Evolutionary conservation across 2,329 filamentous ascomycete genomes (phyloP), one percentile per base, ranked within the genome.

Genomic region (Sporothrix euskadiensis): DNA sequence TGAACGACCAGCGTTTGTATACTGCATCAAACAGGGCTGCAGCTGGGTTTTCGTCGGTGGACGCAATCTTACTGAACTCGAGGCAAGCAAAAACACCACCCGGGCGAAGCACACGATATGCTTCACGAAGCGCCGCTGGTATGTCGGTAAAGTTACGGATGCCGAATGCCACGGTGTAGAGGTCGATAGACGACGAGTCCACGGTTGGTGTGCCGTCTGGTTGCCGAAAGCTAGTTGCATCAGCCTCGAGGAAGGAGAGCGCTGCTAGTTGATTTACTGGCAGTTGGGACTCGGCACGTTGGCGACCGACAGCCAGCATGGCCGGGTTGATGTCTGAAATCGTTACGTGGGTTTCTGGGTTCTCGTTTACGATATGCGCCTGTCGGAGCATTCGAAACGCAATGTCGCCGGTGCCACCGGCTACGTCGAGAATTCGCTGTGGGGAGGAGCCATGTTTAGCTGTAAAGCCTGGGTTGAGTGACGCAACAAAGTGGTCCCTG

Each of bases 81-180:
- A 99, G 88, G 79, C 96, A 98, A 3, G 96, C 95, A 80, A 99
- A 99, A 0, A 99, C 91, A 75, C 96, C 96, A 59, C 96, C 96
- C 0, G 97, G 97, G 83, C 94, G 96, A 41, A 99, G 86, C 1
- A 98, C 94, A 7, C 96, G 89, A 82, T 91, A 90, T 0, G 96
- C 96, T 81, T 98, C 94, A 49, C 86, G 84, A 73, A 99, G 84
- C 0, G 95, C 97, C 0, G 88, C 88, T 66, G 92, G 90, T 80
- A 98, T 97, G 83, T 97, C 90, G 72, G 93, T 96, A 83, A 99
- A 99, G 83, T 99, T 99, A 70, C 96, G 89, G 80, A 99, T 98
- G 44, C 96, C 96, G 79, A 99, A 99, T 0, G 95, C 94, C 3
- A 99, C 96, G 0, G 96, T 99, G 84, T 99, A 99, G 5, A 99